These are phyloP conservation scores for Vitis hybrid DNA, from an alignment of 177 flowering plant genomes.

Conservation along the genomic window DNA sequence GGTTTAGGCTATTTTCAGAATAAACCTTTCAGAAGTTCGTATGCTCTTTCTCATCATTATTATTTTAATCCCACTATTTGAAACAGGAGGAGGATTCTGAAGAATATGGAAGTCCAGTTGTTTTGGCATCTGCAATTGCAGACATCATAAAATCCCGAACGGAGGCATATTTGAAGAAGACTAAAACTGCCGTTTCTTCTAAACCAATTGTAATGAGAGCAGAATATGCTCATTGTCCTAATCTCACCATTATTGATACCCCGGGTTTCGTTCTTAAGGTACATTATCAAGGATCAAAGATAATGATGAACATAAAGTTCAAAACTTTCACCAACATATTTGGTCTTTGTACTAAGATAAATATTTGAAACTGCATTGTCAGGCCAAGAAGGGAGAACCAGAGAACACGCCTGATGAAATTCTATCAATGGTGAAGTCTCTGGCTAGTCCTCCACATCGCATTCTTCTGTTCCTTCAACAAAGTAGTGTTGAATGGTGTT, in stretches of 20 bases:
- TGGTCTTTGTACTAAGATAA: background rate
- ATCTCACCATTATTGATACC: constrained; percentile 95
- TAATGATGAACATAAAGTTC: background rate
- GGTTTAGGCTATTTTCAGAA: too few species aligned
- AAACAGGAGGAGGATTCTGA: constrained; percentile 95
- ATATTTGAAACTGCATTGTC: constrained; percentile 14
- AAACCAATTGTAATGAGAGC: constrained; percentile 98
- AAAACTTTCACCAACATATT: background rate
- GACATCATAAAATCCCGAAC: constrained; percentile 82
- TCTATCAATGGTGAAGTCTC: constrained; percentile 89
- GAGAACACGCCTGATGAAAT: constrained; percentile 95
- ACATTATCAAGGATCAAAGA: background rate
- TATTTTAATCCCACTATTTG: background rate
- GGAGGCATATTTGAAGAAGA: constrained; percentile 70
- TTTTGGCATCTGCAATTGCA: constrained; percentile 78
- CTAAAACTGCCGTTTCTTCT: constrained; percentile 77
- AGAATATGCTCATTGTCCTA: constrained; percentile 97
- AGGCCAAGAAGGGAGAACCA: constrained; percentile 98
- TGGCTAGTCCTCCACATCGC: constrained; percentile 96
- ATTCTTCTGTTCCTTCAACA: constrained; percentile 96
- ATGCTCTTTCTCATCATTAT: background rate
- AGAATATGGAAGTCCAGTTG: constrained; percentile 84
- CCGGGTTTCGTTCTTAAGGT: constrained; percentile 99
- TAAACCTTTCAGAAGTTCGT: too few species aligned
- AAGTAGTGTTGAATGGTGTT: constrained; percentile 99